Base-by-base conservation (phyloP, 2,329 filamentous ascomycete species). In the Ophiostoma sp. region DNA sequence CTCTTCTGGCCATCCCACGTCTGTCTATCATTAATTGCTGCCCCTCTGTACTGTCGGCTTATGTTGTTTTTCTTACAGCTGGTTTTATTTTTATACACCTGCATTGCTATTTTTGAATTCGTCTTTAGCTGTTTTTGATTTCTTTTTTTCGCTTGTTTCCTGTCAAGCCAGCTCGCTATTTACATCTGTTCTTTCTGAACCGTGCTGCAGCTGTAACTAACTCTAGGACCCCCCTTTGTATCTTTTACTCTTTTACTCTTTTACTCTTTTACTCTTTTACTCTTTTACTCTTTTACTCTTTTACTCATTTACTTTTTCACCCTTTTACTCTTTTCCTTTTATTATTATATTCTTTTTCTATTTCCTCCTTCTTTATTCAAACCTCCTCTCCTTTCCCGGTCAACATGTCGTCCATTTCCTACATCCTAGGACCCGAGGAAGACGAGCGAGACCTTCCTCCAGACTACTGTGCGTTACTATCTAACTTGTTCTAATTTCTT, bases 11-110 rank as follows among this genome's bases (percentile, higher is more conserved):
- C 49, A 12, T 55, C 49, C 27, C 18, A 55, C 49, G 18, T 55
- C 16, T 55, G 27, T 27, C 11, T 55, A 27, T 27, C 27, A 27
- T 27, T 27, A 27, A 27, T 27, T 27, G 27, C 27, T 27, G 27
- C 27, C 27, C 27, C 27, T 27, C 27, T 27, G 27, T 27, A 27
- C 27, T 2, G 27, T 27, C 27, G 27, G 27, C 27, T 27, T 27
- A 27, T 27, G 27, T 27, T 27, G 27, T 27, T 27, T 27, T 27
- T 27, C 27, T 27, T 27, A 27, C 27, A 27, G 49, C 49, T 18
- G 27, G 49, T 55, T 55, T 27, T 55, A 55, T 55, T 55, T 55
- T 55, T 55, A 27, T 55, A 55, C 49, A 55, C 49, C 49, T 55
- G 49, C 49, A 55, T 55, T 55, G 49, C 18, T 55, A 11, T 55